phyloP scores from a whole-genome alignment of 2,329 filamentous ascomycete species.

The Neofusicoccum cordaticola region DNA sequence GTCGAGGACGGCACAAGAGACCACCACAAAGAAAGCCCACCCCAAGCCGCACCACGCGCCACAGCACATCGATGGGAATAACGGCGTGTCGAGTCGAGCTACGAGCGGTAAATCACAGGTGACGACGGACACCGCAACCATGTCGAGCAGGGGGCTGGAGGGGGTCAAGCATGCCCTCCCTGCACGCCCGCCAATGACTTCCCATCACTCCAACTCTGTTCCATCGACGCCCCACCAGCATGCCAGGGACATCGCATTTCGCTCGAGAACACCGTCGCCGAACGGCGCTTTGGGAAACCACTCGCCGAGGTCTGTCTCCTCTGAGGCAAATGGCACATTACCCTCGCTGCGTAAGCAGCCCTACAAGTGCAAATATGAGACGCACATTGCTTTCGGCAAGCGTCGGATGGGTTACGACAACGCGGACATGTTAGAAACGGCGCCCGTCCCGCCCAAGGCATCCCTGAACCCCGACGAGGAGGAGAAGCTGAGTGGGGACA shows the following conservation, averaged over 20 bases:
- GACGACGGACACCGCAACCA: conserved; percentile 33
- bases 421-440: conserved; percentile 75
- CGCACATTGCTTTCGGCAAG: conserved; percentile 73
- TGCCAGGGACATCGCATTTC: conserved; percentile 77
- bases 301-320: conserved; percentile 86
- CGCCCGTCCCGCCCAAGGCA: conserved; percentile 65
- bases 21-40: conserved; percentile 30
- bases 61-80: conserved; percentile 38
- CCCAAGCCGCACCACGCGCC: conserved; percentile 26
- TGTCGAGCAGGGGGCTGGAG: conserved; percentile 31
- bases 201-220: conserved; percentile 79
- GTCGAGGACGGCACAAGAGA: conserved; percentile 11
- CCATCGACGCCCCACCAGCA: conserved; percentile 91
- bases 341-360: conserved; percentile 65
- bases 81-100: conserved; percentile 29
- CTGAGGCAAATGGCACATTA: conserved; percentile 75
- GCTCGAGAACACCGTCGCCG: conserved; percentile 74
- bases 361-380: conserved; percentile 80
- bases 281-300: conserved; percentile 68
- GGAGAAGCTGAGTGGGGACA: conserved; percentile 68
- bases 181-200: conserved; percentile 51
- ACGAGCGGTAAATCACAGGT: conserved; percentile 36
- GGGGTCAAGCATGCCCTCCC: conserved; percentile 23
- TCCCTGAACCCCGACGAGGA: conserved; percentile 38
- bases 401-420: conserved; percentile 89